Evolutionary conservation across 179 eudicot genomes (phyloP).

Genomic region (Nepenthes alata): DNA sequence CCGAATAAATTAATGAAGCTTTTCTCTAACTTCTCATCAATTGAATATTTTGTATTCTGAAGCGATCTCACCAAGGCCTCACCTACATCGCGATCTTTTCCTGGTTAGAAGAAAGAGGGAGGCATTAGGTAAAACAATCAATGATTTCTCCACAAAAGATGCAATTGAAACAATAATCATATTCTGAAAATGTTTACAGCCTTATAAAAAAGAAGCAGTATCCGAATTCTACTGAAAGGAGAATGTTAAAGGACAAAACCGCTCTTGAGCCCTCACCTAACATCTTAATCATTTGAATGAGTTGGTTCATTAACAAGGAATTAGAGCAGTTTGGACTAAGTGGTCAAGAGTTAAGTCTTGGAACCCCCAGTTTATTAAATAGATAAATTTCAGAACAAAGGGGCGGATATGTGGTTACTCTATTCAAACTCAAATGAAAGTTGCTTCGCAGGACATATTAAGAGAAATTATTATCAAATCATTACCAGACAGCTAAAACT

Average conservation of each 20-base stretch:
- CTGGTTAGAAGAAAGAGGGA: conserved; percentile 12
- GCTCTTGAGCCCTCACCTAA: too few species aligned
- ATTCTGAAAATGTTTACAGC: neutral
- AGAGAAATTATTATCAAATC: too few species aligned
- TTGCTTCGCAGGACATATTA: too few species aligned
- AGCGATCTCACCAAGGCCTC: conserved; percentile 68
- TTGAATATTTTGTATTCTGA: conserved; percentile 58
- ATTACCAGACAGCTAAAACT: too few species aligned
- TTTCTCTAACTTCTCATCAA: conserved; percentile 66
- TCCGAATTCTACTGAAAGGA: too few species aligned
- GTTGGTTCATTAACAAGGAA: neutral
- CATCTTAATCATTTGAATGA: neutral
- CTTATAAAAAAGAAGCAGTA: neutral
- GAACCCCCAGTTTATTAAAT: neutral
- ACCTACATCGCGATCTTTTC: conserved; percentile 58
- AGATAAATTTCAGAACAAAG: too few species aligned
- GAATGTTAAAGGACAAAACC: too few species aligned
- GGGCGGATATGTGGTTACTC: too few species aligned
- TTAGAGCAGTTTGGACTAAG: neutral
- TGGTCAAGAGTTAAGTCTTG: neutral
- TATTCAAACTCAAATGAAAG: too few species aligned
- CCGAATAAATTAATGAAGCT: conserved; percentile 60
- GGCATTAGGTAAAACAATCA: too few species aligned
- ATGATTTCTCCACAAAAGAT: too few species aligned
- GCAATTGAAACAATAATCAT: too few species aligned